phyloP scores from a whole-genome alignment of 2,329 filamentous ascomycete species.

The Claviceps cyperi region DNA sequence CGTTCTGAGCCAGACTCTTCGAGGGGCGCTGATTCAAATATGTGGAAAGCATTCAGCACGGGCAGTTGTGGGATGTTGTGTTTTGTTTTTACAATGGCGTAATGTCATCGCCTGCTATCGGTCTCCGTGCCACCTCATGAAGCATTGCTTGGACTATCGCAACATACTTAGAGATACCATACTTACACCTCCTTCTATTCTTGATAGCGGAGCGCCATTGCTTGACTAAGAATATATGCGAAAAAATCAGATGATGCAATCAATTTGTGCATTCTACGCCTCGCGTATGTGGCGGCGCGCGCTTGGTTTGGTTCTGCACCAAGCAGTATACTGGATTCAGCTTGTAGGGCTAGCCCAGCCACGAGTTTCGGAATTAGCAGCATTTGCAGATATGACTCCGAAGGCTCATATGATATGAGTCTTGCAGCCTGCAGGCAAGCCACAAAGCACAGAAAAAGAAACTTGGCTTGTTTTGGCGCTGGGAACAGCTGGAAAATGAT shows the following conservation, averaged over 20 bases:
- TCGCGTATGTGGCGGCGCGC: background rate
- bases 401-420: too few relatives aligned
- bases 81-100: constrained; percentile 8
- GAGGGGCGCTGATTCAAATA: background rate
- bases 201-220: constrained; percentile 7
- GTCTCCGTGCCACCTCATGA: constrained; percentile 9
- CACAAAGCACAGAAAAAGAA: too few relatives aligned
- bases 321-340: too few relatives aligned
- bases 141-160: constrained; percentile 14
- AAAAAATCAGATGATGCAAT: constrained; percentile 7
- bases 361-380: too few relatives aligned
- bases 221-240: constrained; percentile 5
- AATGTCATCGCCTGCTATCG: constrained; percentile 7
- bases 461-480: background rate
- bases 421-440: too few relatives aligned
- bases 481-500: background rate
- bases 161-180: constrained; percentile 21
- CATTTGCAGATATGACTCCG: too few relatives aligned
- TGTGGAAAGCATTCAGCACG: background rate
- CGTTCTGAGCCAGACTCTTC: constrained; percentile 29
- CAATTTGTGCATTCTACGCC: background rate
- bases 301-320: background rate
- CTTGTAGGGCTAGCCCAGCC: too few relatives aligned
- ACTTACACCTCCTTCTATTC: constrained; percentile 9
- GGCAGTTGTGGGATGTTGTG: background rate